phyloP scores from a whole-genome alignment of 345 rosid species.

The Salix purpurea region DNA sequence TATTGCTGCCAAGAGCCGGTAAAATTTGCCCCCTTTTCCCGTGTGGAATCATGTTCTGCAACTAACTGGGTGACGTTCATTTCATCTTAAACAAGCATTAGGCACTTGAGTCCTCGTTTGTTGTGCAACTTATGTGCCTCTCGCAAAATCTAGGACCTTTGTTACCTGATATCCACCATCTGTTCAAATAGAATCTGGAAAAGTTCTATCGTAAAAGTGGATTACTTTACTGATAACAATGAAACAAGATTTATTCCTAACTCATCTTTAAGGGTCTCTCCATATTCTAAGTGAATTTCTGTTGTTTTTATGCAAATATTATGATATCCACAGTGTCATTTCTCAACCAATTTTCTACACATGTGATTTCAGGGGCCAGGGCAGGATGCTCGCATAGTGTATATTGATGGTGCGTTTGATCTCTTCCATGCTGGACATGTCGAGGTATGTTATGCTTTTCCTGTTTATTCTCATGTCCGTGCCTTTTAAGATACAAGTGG shows the following conservation, averaged over 20 bases:
- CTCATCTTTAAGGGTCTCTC: background rate
- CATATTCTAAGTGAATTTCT: background rate
- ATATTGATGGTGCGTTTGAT: constrained; percentile 79
- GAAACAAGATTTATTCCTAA: background rate
- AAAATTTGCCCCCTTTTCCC: too few relatives aligned
- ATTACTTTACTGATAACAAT: background rate
- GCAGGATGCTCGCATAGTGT: constrained; percentile 59
- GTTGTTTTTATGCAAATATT: background rate
- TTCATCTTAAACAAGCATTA: too few relatives aligned
- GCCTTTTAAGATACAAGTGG: background rate
- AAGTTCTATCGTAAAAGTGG: background rate
- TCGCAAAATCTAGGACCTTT: background rate
- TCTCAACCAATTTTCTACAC: background rate
- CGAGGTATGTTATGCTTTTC: constrained; percentile 40
- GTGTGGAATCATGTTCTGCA: background rate
- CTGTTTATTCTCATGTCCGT: background rate
- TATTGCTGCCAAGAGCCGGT: background rate
- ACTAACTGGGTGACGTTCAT: too few relatives aligned
- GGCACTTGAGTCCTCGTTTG: background rate
- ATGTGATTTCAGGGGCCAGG: constrained; percentile 56
- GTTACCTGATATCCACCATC: background rate
- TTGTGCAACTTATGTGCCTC: background rate
- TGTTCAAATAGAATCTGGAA: background rate
- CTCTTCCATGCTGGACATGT: constrained; percentile 86
- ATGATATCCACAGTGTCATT: background rate